Evolutionary conservation across 768 basidiomycete genomes (phyloP).

Genomic region (Hericium coralloides): DNA sequence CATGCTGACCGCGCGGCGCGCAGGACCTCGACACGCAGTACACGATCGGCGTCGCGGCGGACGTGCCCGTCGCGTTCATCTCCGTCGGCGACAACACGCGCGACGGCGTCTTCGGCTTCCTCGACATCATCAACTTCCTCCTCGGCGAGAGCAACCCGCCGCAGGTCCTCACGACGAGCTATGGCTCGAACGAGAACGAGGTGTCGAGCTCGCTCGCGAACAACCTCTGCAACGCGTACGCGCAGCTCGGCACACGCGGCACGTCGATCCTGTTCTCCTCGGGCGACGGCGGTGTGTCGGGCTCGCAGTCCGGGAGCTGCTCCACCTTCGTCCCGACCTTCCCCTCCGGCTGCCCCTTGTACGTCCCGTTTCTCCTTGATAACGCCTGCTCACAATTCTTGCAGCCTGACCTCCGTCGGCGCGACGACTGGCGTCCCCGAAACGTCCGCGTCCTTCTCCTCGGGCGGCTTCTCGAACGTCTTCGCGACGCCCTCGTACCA

Average conservation of each 20-base stretch:
- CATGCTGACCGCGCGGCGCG: background rate
- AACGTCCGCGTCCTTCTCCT: slow-evolving; percentile 15
- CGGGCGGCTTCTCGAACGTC: slow-evolving; percentile 17
- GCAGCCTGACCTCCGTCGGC: slow-evolving; percentile 16
- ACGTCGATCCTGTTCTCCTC: slow-evolving; percentile 14
- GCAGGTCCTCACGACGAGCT: slow-evolving; percentile 9
- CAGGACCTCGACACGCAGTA: slow-evolving; percentile 18
- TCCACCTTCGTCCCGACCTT: slow-evolving; percentile 14
- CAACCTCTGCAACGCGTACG: slow-evolving; percentile 10
- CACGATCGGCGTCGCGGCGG: slow-evolving; percentile 13
- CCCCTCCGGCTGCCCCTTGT: slow-evolving; percentile 17
- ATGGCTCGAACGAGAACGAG: slow-evolving; percentile 6
- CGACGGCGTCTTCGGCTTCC: slow-evolving; percentile 16
- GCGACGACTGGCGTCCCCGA: slow-evolving; percentile 24
- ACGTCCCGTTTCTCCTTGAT: background rate
- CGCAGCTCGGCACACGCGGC: slow-evolving; percentile 10
- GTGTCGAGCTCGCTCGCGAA: slow-evolving; percentile 2
- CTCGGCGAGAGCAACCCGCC: slow-evolving; percentile 7
- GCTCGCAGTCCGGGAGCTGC: slow-evolving; percentile 9
- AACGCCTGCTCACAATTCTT: slow-evolving; percentile 6
- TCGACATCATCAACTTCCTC: slow-evolving; percentile 11
- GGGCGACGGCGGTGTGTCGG: slow-evolving; percentile 16
- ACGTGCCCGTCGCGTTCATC: slow-evolving; percentile 20
- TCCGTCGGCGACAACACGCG: slow-evolving; percentile 16
- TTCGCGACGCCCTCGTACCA: slow-evolving; percentile 23